Evolutionary conservation across 2,329 filamentous ascomycete genomes (phyloP).

Genomic region (Ilyonectria sp.): DNA sequence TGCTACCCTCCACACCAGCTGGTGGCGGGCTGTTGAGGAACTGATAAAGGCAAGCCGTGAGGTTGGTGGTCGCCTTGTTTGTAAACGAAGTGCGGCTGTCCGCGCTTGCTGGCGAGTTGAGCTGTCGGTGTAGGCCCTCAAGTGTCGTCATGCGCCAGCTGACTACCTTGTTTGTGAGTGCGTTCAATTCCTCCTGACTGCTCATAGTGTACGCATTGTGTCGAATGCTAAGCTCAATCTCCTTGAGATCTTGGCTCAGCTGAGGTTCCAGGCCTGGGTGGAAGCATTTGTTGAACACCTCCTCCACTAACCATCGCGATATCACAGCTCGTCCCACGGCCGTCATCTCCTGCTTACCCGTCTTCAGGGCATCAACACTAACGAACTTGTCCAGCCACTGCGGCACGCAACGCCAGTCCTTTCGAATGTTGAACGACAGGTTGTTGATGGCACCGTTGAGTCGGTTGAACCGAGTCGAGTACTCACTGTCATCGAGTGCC

Average conservation of each 20-base stretch:
- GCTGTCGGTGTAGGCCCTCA: slow-evolving; percentile 84
- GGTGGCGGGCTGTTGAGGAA: slow-evolving; percentile 84
- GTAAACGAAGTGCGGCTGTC: slow-evolving; percentile 80
- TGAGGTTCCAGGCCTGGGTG: slow-evolving; percentile 87
- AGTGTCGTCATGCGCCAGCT: slow-evolving; percentile 95
- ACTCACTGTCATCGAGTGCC: slow-evolving; percentile 95
- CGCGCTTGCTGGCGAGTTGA: slow-evolving; percentile 76
- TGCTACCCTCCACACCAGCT: slow-evolving; percentile 86
- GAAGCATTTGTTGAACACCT: slow-evolving; percentile 93
- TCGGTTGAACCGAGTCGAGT: slow-evolving; percentile 88
- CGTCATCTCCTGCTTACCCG: slow-evolving; percentile 98
- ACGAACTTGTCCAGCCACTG: slow-evolving; percentile 84
- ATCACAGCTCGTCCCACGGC: slow-evolving; percentile 92
- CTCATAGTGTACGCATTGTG: slow-evolving; percentile 80
- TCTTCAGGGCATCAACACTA: slow-evolving; percentile 87
- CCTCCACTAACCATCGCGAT: slow-evolving; percentile 89
- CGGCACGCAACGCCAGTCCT: slow-evolving; percentile 90
- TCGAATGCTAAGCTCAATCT: slow-evolving; percentile 90
- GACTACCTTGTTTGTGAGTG: slow-evolving; percentile 87
- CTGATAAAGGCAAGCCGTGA: slow-evolving; percentile 79
- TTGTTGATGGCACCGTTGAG: slow-evolving; percentile 96
- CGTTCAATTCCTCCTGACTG: slow-evolving; percentile 90
- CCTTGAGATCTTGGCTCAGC: slow-evolving; percentile 85
- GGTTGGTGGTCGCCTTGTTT: slow-evolving; percentile 76
- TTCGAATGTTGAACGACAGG: slow-evolving; percentile 94